Base-by-base conservation (phyloP, 768 basidiomycete species). In the Trametes cingulata region DNA sequence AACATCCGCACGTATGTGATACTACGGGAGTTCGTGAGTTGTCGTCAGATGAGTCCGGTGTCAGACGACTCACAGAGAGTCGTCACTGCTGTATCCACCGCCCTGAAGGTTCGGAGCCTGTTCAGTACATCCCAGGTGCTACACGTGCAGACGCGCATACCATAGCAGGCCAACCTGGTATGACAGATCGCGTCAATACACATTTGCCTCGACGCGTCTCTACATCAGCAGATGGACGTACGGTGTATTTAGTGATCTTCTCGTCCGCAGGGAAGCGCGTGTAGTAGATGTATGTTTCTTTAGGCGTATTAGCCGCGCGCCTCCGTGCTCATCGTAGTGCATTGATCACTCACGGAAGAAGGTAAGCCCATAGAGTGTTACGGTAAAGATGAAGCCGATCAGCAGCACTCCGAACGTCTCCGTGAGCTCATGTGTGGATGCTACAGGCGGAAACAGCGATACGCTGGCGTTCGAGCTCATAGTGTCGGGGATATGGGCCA, bases 301-400 rank as follows among this genome's bases (percentile, higher is more conserved):
- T 39, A 9, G 5, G 1, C 36, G 22, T 19, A 29, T 29, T 1
- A 45, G 39, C 46, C 25, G 43, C 10, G 37, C 29, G 33, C 20
- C 36, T 41, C n/a, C 39, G 41, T 6, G 24, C 7, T 20, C 3
- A 37, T n/a, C 12, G 29, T 12, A 47, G n/a, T 8, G 25, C 27
- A 37, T 13, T 19, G 4, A 33, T n/a, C 29, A 65, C 69, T 10
- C 45, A 70, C 69, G 69, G 58, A 70, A 70, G 62, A 68, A 68
- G 17, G 67, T 68, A 24, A 68, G 55, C 2, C 69, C 69, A 58
- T 70, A 70, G 27, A 70, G 60, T 0, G 62, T 65, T 19, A 63
- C 65, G 14, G 65, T 52, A 42, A 72, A 66, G 24, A 72, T 64
- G 55, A 70, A 72, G n/a, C 68, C 71, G 13, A 70, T 56, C 43